phyloP scores from a whole-genome alignment of 2,329 filamentous ascomycete genomes.

The Didymella arachidicola region DNA sequence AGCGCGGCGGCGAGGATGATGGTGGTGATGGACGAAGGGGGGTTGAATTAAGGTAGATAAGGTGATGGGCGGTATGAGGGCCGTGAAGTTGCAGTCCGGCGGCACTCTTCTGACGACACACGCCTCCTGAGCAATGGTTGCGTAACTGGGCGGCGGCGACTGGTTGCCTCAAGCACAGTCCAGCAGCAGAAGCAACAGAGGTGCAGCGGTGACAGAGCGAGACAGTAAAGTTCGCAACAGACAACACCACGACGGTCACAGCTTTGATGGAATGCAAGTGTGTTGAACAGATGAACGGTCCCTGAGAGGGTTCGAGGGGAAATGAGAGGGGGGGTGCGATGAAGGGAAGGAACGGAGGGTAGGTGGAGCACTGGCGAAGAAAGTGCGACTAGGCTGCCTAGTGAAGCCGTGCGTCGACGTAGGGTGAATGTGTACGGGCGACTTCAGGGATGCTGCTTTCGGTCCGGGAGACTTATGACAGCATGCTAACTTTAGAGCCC shows the following conservation, averaged over 20 bases:
- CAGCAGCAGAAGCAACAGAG: conserved; percentile 17
- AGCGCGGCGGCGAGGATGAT: conserved; percentile 21
- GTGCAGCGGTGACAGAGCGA: conserved; percentile 23
- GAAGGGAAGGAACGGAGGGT: conserved; percentile 39
- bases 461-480: conserved; percentile 39
- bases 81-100: conserved; percentile 25
- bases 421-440: conserved; percentile 42
- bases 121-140: conserved; percentile 45
- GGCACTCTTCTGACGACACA: conserved; percentile 32
- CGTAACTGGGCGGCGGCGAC: conserved; percentile 38
- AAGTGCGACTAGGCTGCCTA: conserved; percentile 41
- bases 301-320: conserved; percentile 36
- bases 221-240: conserved; percentile 29
- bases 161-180: conserved; percentile 29
- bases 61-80: conserved; percentile 19
- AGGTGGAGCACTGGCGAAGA: conserved; percentile 44
- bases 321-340: conserved; percentile 34
- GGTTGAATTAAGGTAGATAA: conserved; percentile 25
- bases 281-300: conserved; percentile 29
- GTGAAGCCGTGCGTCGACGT: conserved; percentile 41
- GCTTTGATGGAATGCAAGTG: conserved; percentile 24
- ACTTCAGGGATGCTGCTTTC: conserved; percentile 40
- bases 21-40: conserved; percentile 14
- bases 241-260: conserved; percentile 28
- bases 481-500: conserved; percentile 40